Evolutionary conservation across 2,329 filamentous ascomycete species (phyloP).

Genomic region (Pseudocercospora macadamiae): DNA sequence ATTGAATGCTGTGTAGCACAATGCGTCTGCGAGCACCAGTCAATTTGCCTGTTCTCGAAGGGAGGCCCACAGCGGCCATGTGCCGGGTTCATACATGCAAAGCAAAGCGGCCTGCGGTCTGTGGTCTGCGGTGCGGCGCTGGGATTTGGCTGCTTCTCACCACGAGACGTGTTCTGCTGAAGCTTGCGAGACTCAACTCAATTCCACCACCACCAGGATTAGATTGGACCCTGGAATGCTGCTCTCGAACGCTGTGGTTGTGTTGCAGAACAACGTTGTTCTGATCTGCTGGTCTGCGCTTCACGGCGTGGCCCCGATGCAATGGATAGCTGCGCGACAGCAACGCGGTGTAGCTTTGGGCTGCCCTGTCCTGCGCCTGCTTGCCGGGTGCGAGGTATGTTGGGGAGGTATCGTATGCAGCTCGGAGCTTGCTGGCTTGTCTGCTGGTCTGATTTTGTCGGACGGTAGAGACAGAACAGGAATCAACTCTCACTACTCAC

Average conservation of each 20-base stretch:
- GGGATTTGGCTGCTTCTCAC: background rate
- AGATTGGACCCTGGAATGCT: no score
- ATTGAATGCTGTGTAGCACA: constrained; percentile 19
- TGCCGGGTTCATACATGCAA: constrained; percentile 23
- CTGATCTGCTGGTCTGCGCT: no score
- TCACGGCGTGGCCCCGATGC: background rate
- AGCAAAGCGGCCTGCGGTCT: background rate
- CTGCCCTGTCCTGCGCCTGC: background rate
- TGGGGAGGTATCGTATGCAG: background rate
- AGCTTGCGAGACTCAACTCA: no score
- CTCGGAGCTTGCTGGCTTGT: background rate
- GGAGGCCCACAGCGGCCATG: constrained; percentile 15
- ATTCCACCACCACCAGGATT: no score
- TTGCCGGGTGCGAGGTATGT: background rate
- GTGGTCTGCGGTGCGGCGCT: no score
- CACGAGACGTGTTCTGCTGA: background rate
- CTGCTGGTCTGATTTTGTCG: no score
- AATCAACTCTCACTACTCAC: no score
- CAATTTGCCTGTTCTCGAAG: constrained; percentile 8
- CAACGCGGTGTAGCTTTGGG: constrained; percentile 6
- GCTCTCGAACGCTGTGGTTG: no score
- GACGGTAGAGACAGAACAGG: background rate
- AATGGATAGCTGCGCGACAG: constrained; percentile 6
- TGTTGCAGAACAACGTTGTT: no score
- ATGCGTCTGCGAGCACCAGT: constrained; percentile 16